Evolutionary conservation across 768 basidiomycete genomes (phyloP).

Genomic region (Austroboletus eburneus): DNA sequence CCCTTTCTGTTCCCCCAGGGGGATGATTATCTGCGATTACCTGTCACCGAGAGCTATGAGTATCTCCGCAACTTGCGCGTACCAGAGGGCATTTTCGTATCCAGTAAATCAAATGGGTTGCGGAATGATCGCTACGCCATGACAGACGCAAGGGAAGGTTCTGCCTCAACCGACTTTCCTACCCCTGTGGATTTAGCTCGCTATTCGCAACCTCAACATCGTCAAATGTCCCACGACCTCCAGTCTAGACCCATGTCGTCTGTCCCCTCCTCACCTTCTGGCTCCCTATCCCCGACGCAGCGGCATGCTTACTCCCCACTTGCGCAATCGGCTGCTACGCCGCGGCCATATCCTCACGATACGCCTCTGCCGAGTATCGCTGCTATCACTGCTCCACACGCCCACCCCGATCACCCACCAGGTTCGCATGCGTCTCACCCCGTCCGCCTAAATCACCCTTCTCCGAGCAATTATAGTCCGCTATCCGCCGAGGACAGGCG

Average conservation of each 20-base stretch:
- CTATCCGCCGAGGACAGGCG: conserved; percentile 55
- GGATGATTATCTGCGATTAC: conserved; percentile 64
- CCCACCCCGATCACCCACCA: conserved; percentile 1
- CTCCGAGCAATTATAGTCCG: conserved; percentile 33
- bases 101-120: conserved; percentile 51
- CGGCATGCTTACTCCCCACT: conserved; percentile 6
- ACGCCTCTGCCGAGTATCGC: conserved; percentile 24
- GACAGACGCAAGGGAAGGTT: conserved; percentile 17
- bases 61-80: conserved; percentile 65
- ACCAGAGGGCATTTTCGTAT: conserved; percentile 68
- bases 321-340: conserved; percentile 1
- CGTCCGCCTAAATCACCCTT: conserved; percentile 22
- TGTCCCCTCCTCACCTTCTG: conserved; percentile 13
- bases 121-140: conserved; percentile 22
- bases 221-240: conserved; percentile 10
- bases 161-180: conserved; percentile 9
- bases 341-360: conserved; percentile 4
- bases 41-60: conserved; percentile 70
- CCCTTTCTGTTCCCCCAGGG: conserved; percentile 38
- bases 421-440: conserved; percentile 3
- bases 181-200: conserved; percentile 3
- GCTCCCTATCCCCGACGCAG: conserved; percentile 9
- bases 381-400: conserved; percentile 8
- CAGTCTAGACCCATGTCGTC: conserved; percentile 11
- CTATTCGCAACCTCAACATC: conserved; percentile 7